Base-by-base conservation (phyloP, 805 yeast species). In the Phaffomyces opuntiae region DNA sequence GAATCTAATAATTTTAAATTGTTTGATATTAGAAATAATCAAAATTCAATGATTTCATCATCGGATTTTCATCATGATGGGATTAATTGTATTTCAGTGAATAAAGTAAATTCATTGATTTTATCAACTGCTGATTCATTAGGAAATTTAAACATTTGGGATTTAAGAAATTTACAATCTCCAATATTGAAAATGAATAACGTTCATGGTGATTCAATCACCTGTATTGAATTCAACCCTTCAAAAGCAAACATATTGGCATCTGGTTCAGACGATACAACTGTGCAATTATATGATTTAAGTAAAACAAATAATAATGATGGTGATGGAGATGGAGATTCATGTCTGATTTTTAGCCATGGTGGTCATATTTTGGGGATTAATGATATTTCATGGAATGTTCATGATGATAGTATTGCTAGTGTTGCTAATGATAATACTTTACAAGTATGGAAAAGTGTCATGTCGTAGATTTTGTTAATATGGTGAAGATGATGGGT, bases 341-440 rank as follows among this genome's bases (percentile, higher is more conserved):
- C 24, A 21, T 62, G 54, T 42, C 56, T 74, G 43, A 39, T 78
- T 8, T 89, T 90, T 58, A 70, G 73, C 4, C 98, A 90, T 63
- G 83, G 81, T 4, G 97, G 97, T 0, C 98, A 90, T 62, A 74
- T 83, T 75, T 68, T 83, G n/a, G 89, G 91, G 4, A 87, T 90
- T 3, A 85, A 83, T 52, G 97, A 89, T 55, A 65, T 88, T 27
- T 74, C 79, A 32, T 90, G 97, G 97, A 84, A 86, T 46, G 75
- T 79, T 0, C 80, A 80, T 48, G 85, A 78, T 46, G 77, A 79
- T 77, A 33, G 40, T 19, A 51, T 88, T 34, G 81, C 87, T 4
- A 80, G 88, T 56, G 91, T 85, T 6, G 79, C 87, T 0, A 88
- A 84, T 55, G 96, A 90, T 58, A 90, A 90, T 59, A 77, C 90